Evolutionary conservation across 2,329 filamentous ascomycete species (phyloP), one percentile per base, ranked within the genome.

Genomic region (Sordariomycetes sp.): DNA sequence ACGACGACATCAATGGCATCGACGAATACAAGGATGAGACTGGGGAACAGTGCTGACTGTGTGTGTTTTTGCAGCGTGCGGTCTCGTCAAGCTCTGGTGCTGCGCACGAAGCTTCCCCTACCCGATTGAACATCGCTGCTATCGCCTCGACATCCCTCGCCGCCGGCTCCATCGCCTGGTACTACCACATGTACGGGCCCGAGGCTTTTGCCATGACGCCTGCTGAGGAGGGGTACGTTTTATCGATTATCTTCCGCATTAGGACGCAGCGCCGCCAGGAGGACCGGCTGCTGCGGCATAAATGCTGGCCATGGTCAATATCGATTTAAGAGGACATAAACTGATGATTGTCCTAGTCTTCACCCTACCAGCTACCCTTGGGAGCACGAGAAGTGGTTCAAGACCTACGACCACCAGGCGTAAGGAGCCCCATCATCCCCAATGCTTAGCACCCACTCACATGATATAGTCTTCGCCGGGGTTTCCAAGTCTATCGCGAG

Each of bases 401-500:
- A 94, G 76, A 95, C 92, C 49, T 98, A 90, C 61, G 92, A 98
- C 57, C 90, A 96, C 68, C 81, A 84, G 66, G 82, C 87, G 85
- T 94, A 81, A 82, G 86, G 70, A 46, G 32, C 40, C 24, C 20
- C 39, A 41, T 12, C 12, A 9, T 21, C 19, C 12, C 10, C 21
- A 11, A 8, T 33, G 23, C 26, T 14, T 15, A 26, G 14, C 17
- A 12, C 10, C 10, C 21, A 33, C 15, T 19, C 10, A 17, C 19
- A 24, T 14, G 16, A 27, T 18, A 31, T 47, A 94, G 88, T 53
- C 87, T 98, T 48, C 92, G 92, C 63, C 88, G 92, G 71, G 92
- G 92, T 67, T 98, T 96, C 79, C 88, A 94, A 70, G 92, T 98
- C 58, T 98, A 98, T 75, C 86, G 82, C 50, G 92, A 98, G 70